Conservation (phyloP, 2,329 filamentous ascomycete species). For the Trichoderma sp. region DNA sequence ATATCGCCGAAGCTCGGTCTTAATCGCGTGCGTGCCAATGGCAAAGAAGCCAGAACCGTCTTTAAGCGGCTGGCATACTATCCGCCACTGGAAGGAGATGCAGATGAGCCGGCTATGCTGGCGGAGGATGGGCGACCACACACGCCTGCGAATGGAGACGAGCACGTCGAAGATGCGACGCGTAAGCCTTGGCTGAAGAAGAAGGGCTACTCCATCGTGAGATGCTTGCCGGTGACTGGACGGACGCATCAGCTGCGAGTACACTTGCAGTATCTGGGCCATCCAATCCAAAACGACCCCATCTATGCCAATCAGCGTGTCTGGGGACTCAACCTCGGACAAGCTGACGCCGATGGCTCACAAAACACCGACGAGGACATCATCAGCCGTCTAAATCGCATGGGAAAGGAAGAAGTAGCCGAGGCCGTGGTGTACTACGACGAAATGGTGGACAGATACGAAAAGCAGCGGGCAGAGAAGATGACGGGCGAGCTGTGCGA, state of each 20-base stretch:
- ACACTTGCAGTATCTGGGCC: conserved; percentile 88
- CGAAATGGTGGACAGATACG: conserved; percentile 86
- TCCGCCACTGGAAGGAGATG: conserved; percentile 46
- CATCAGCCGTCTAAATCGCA: conserved; percentile 76
- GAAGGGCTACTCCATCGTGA: conserved; percentile 88
- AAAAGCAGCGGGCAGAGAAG: conserved; percentile 87
- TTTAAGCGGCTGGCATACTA: conserved; percentile 95
- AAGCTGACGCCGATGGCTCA: conserved; percentile 60
- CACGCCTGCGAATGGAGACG: conserved; percentile 26
- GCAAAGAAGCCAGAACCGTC: conserved; percentile 84
- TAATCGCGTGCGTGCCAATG: conserved; percentile 90
- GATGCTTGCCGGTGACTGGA: conserved; percentile 89
- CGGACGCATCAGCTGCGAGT: conserved; percentile 94
- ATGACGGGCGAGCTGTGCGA: conserved; percentile 83
- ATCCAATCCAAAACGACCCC: conserved; percentile 95
- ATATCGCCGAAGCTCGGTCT: conserved; percentile 94
- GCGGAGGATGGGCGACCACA: conserved; percentile 25
- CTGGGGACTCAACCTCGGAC: conserved; percentile 79
- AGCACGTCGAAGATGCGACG: conserved; percentile 23
- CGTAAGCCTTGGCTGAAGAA: conserved; percentile 49
- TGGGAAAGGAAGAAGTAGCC: conserved; percentile 92
- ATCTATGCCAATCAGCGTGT: conserved; percentile 95
- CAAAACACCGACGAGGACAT: conserved; percentile 83
- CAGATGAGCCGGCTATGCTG: neutral
- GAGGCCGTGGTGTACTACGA: conserved; percentile 92